Evolutionary conservation across 345 rosid genomes (phyloP).

Genomic region (Populus tremula): DNA sequence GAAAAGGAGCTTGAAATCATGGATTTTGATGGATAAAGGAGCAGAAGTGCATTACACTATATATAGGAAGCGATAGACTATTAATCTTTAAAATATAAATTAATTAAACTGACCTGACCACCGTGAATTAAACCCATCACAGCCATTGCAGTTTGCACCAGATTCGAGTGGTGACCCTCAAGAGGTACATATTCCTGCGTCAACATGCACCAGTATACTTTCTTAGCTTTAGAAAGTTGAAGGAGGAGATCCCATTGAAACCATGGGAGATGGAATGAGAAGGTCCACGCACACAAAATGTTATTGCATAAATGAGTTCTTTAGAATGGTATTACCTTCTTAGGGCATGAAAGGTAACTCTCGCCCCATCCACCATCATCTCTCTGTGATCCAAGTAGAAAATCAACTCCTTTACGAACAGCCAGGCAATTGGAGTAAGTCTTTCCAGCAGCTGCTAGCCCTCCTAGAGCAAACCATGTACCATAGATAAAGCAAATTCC

Average conservation of each 20-base stretch:
- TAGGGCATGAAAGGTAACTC: conserved; percentile 25
- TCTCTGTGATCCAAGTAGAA: conserved; percentile 16
- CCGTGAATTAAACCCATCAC: conserved; percentile 23
- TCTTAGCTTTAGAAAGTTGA: background rate
- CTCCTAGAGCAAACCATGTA: conserved; percentile 22
- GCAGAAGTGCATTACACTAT: too few relatives aligned
- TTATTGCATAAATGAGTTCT: too few relatives aligned
- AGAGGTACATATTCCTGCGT: conserved; percentile 16
- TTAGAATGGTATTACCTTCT: conserved; percentile 3
- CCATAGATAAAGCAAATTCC: conserved; percentile 27
- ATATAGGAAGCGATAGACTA: too few relatives aligned
- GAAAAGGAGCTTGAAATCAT: too few relatives aligned
- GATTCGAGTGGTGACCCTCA: conserved; percentile 7
- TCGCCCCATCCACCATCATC: conserved; percentile 30
- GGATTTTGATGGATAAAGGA: too few relatives aligned
- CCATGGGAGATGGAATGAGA: too few relatives aligned
- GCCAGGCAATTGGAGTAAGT: conserved; percentile 13
- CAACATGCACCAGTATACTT: background rate
- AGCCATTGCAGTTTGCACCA: conserved; percentile 24
- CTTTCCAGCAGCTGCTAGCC: conserved; percentile 23
- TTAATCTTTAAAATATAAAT: too few relatives aligned
- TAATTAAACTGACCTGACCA: conserved; percentile 14
- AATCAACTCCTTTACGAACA: conserved; percentile 15
- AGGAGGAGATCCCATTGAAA: too few relatives aligned
- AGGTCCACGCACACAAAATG: too few relatives aligned